Conservation (phyloP, 2,329 filamentous ascomycete species). For the Botrytis tulipae region DNA sequence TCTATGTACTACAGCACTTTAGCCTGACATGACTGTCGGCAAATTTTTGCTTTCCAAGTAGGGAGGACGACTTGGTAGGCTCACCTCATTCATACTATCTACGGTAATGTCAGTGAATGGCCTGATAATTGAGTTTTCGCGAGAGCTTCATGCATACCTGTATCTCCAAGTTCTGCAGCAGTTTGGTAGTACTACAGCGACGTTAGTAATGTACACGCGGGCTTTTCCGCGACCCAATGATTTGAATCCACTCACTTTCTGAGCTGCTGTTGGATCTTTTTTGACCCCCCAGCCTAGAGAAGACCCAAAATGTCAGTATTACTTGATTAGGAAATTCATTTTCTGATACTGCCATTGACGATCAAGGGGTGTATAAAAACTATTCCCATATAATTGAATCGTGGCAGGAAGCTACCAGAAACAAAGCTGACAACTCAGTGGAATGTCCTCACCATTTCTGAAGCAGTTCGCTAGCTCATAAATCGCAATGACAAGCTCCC, state of each 20-base stretch:
- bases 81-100: constrained; percentile 95
- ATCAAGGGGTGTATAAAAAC: not conserved
- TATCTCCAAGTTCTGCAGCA: constrained; percentile 92
- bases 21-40: constrained; percentile 4
- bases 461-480: constrained; percentile 94
- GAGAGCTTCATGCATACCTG: constrained; percentile 49
- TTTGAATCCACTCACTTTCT: constrained; percentile 51
- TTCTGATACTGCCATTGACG: not conserved
- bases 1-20: constrained; percentile 13
- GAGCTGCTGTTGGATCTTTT: constrained; percentile 81
- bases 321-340: constrained; percentile 10
- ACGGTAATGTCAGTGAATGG: constrained; percentile 33
- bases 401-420: constrained; percentile 18
- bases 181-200: constrained; percentile 86
- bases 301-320: constrained; percentile 19
- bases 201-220: constrained; percentile 29
- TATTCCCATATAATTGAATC: constrained; percentile 5
- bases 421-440: constrained; percentile 17
- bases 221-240: constrained; percentile 32
- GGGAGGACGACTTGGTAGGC: constrained; percentile 11
- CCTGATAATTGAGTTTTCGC: constrained; percentile 22
- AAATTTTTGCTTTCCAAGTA: constrained; percentile 4
- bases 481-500: constrained; percentile 92
- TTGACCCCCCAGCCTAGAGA: constrained; percentile 71
- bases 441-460: constrained; percentile 62